Percentiles rank a stretch among this genome's conserved stretches.
Evolutionary conservation across 768 basidiomycete species (phyloP).

Genomic region (Leccinum variicolor): DNA sequence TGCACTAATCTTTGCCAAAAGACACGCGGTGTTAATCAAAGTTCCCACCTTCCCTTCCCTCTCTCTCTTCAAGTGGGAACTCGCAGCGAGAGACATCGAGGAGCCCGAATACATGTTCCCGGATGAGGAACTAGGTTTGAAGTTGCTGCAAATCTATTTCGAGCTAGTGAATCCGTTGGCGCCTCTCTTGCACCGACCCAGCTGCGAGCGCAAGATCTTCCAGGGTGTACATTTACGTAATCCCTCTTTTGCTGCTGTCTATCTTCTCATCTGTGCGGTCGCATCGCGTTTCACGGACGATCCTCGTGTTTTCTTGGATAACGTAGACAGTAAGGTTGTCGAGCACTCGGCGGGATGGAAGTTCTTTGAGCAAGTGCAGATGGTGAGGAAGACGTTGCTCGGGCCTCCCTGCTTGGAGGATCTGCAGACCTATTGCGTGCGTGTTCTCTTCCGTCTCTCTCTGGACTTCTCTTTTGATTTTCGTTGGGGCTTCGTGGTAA

Average conservation of each 20-base stretch:
- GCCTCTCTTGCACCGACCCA: constrained; percentile 72
- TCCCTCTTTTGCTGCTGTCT: constrained; percentile 50
- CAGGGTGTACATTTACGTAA: constrained; percentile 51
- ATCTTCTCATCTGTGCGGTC: constrained; percentile 70
- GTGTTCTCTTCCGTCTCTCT: constrained; percentile 15
- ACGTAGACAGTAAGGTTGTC: constrained; percentile 23
- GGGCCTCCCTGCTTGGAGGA: constrained; percentile 61
- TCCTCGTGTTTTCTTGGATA: constrained; percentile 45
- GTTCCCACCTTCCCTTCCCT: background rate
- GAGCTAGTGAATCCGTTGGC: constrained; percentile 47
- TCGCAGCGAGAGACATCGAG: constrained; percentile 13
- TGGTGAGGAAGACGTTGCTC: constrained; percentile 55
- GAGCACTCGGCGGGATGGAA: constrained; percentile 51
- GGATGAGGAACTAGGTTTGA: constrained; percentile 43
- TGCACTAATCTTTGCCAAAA: background rate
- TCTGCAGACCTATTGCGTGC: constrained; percentile 63
- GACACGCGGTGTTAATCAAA: background rate
- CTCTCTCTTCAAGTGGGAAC: constrained; percentile 24
- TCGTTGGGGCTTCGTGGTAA: background rate
- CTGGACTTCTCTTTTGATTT: background rate
- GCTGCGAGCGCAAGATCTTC: constrained; percentile 51
- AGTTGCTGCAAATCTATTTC: constrained; percentile 68
- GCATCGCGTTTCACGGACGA: constrained; percentile 58
- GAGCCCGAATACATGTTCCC: constrained; percentile 44
- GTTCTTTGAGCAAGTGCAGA: constrained; percentile 51